phyloP scores from a whole-genome alignment of 768 basidiomycete species.

The Leccinum boreale region DNA sequence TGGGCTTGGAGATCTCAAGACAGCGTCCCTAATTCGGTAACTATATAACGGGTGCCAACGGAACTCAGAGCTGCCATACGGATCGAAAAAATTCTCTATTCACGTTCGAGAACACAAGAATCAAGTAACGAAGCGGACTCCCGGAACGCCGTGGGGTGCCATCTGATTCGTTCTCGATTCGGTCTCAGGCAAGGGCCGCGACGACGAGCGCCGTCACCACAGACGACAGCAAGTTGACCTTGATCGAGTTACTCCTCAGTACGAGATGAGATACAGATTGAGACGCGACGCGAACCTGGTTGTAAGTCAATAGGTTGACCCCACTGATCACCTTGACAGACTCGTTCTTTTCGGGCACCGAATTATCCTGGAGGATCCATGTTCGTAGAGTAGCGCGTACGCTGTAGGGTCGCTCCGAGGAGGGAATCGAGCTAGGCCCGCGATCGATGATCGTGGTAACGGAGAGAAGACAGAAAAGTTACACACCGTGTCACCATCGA shows the following conservation, averaged over 20 bases:
- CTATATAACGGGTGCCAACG: not conserved
- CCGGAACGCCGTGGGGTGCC: not conserved
- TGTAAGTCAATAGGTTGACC: constrained; percentile 72
- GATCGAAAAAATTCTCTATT: not conserved
- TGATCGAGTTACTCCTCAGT: constrained; percentile 4
- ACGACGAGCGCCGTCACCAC: constrained; percentile 36
- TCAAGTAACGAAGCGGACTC: not conserved
- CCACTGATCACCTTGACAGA: constrained; percentile 62
- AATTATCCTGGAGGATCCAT: constrained; percentile 60
- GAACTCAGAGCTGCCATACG: not conserved
- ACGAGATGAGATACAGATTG: not conserved
- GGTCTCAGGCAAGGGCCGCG: constrained; percentile 32
- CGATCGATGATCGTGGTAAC: not conserved
- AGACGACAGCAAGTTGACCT: constrained; percentile 48
- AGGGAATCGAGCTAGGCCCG: constrained; percentile 70
- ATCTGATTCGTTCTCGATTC: not conserved
- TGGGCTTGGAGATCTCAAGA: constrained; percentile 8
- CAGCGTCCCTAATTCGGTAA: constrained; percentile 22
- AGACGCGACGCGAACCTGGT: constrained; percentile 50
- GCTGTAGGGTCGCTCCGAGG: constrained; percentile 84
- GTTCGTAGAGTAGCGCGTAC: constrained; percentile 65
- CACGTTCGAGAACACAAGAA: not conserved
- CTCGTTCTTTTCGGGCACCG: constrained; percentile 34
- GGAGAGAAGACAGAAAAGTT: not conserved
- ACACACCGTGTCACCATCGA: constrained; percentile 2